Conservation (phyloP, 139 green algal species). For the Closterium sp. region DNA sequence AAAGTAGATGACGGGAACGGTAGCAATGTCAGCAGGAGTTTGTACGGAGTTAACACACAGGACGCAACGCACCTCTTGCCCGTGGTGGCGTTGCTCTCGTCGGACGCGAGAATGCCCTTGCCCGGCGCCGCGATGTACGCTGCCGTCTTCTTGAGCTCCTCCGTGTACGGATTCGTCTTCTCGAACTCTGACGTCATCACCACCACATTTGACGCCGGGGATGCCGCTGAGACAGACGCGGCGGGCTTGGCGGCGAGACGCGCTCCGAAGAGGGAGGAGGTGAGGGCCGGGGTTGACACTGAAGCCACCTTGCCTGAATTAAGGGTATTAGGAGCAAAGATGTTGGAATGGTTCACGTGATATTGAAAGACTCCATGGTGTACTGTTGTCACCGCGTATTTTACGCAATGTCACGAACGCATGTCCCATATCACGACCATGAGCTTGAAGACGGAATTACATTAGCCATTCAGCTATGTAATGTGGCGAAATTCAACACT, state of each 20-base stretch:
- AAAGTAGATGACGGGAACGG: no score
- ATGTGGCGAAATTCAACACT: neutral
- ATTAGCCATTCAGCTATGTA: no score
- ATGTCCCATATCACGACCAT: neutral
- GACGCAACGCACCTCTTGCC: slow-evolving; percentile 65
- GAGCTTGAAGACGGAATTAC: no score
- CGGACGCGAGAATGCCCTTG: slow-evolving; percentile 72
- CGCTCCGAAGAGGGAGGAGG: neutral
- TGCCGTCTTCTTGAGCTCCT: slow-evolving; percentile 62
- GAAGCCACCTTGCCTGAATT: neutral
- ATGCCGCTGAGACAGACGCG: neutral
- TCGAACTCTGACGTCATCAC: slow-evolving; percentile 38
- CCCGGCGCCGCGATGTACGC: slow-evolving; percentile 57
- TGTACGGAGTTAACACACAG: no score
- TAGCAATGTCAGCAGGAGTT: neutral
- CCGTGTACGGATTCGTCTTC: slow-evolving; percentile 55
- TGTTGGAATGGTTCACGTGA: no score
- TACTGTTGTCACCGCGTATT: no score
- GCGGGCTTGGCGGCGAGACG: neutral
- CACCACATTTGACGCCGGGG: neutral
- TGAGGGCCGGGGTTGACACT: neutral
- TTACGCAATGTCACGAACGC: no score
- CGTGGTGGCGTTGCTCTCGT: slow-evolving; percentile 71
- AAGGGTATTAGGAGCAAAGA: neutral
- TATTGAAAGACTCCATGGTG: neutral